Evolutionary conservation across 805 yeast species (phyloP), one percentile per base, ranked within the genome.

Genomic region (Teunomyces kruisii): DNA sequence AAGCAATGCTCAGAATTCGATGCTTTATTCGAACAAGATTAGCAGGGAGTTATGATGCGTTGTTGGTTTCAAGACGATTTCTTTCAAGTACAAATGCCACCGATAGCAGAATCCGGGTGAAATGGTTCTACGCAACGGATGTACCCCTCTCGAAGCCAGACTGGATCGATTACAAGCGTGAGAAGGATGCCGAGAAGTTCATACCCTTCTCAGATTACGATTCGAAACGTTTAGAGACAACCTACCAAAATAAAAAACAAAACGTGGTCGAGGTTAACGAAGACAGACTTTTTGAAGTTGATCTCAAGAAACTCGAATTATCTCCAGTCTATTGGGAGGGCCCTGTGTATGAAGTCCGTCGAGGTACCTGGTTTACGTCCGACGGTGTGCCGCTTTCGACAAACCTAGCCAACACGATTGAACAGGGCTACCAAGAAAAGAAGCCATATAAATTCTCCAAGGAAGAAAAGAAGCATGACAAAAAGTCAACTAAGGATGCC

Each of bases 101-200:
- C 7, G 28, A 19, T 7, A 19, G 19, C n/a, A 31, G 14, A n/a
- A 12, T 42, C 14, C 38, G 36, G 17, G 59, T 55, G 14, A 67
- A 74, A 49, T 90, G 97, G 97, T 89, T 80, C 59, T 85, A 88
- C 55, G 92, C 96, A 2, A 83, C 89, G 0, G 96, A 88, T 58
- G 63, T 81, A 6, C 96, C 97, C 1, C 61, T 70, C 9, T 64
- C 79, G 7, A 86, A 86, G 63, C 96, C 96, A 1, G 68, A 60
- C 16, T 78, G 83, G 64, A 74, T 72, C 50, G 59, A 74, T 14
- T 87, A 85, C 58, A 64, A 56, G 28, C 80, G 81, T 32, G 61
- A 64, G 0, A 68, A 71, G 35, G 62, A 70, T 2, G 81, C 96
- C 0, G 61, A 68, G 43, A 80, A 80, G 54, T 92, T 85, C 58